Evolutionary conservation across 495 filamentous ascomycete species (phyloP), one percentile per base, ranked within the genome.

Genomic region (Penicillium crystallinum): DNA sequence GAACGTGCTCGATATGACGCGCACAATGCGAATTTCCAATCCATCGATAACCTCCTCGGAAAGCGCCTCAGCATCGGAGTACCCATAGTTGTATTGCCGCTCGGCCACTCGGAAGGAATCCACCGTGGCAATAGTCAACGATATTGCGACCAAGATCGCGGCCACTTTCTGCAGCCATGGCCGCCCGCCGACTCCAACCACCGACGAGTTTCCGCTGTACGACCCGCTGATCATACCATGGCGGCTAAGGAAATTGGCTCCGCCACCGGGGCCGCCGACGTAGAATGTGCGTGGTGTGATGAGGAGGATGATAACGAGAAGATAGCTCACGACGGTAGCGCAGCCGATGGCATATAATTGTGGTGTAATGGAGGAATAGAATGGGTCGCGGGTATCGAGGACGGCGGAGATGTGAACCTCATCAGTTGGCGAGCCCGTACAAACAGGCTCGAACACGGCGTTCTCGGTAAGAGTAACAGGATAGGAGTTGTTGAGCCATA

Each of bases 91-190:
- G 68, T 97, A 97, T 58, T 97, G 91, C 23, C 71, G 45, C 58
- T 90, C 80, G 3, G 95, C 91, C 9, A 88, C 88, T 54, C 72
- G 72, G 62, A 97, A 96, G 0, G 91, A 95, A 65, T 95, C 89
- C 31, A 83, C 86, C 31, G 91, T 91, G 17, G 93, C 93, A 49
- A 97, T 91, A 0, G 91, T 96, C 53, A 98, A 72, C 6, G 92
- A 96, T 14, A 97, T 81, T 29, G 90, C 93, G 3, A 97, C 92
- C 4, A 87, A 84, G 35, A 96, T 71, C 15, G 95, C 90, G 11
- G 93, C 93, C 12, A 96, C 82, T 68, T 97, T 97, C 66, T 98
- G 93, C 47, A 98, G 71, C 92, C 90, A 97, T 25, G 93, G 95
- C 31, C 93, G 82, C 14, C 89, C 89, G 15, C 91, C 91, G n/a